phyloP scores from a whole-genome alignment of 2,329 filamentous ascomycete species.

The Lithohypha guttulata region DNA sequence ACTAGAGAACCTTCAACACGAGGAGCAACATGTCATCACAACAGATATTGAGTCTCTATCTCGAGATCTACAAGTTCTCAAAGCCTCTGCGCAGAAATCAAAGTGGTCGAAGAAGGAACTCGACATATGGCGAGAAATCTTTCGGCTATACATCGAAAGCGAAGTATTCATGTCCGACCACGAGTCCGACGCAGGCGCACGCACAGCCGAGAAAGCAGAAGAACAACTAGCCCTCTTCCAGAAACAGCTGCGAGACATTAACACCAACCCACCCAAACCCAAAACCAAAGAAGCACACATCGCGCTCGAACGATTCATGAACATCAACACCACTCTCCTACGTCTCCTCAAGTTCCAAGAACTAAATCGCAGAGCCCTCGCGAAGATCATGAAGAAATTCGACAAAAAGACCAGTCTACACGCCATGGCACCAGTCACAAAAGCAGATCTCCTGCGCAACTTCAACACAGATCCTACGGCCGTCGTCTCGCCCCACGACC shows the following conservation, averaged over 20 bases:
- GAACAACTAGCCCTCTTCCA: slow-evolving; percentile 63
- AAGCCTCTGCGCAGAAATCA: slow-evolving; percentile 40
- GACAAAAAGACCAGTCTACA: slow-evolving; percentile 73
- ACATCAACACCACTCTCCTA: slow-evolving; percentile 65
- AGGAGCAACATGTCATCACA: slow-evolving; percentile 55
- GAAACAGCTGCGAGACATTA: slow-evolving; percentile 38
- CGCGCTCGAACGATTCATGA: slow-evolving; percentile 58
- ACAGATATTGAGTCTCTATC: slow-evolving; percentile 55
- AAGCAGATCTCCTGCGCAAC: background rate
- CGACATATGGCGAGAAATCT: slow-evolving; percentile 67
- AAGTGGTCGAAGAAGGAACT: slow-evolving; percentile 57
- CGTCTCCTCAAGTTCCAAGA: slow-evolving; percentile 74
- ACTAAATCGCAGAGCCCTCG: slow-evolving; percentile 65
- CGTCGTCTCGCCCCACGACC: slow-evolving; percentile 46
- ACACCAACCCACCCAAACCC: slow-evolving; percentile 52
- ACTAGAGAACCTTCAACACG: slow-evolving; percentile 56
- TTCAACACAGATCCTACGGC: slow-evolving; percentile 3
- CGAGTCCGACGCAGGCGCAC: slow-evolving; percentile 58
- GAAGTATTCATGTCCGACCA: slow-evolving; percentile 72
- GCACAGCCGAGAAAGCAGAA: slow-evolving; percentile 55
- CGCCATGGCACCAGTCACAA: slow-evolving; percentile 38
- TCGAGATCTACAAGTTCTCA: slow-evolving; percentile 46
- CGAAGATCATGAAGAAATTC: slow-evolving; percentile 85
- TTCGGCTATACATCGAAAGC: slow-evolving; percentile 69
- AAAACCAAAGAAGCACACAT: slow-evolving; percentile 47